Evolutionary conservation across 768 basidiomycete genomes (phyloP).

Genomic region (Porpolomopsis calyptriformis): DNA sequence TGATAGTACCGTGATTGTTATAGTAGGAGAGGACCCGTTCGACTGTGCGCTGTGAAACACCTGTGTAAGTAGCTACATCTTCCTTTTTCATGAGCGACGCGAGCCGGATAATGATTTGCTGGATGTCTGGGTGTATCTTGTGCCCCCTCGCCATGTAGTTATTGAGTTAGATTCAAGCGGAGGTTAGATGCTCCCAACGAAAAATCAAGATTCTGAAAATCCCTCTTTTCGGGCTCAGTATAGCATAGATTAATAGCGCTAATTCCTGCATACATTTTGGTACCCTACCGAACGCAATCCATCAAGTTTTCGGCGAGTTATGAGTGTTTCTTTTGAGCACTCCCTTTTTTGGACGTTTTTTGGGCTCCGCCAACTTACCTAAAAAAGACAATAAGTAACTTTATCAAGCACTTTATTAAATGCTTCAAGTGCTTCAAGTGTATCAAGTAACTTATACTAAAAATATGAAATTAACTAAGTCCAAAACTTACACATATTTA

Average conservation of each 20-base stretch:
- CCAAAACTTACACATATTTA: too few relatives aligned
- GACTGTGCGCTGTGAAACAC: background rate
- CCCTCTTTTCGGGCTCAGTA: background rate
- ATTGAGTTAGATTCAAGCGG: background rate
- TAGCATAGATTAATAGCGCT: background rate
- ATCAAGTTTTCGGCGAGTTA: background rate
- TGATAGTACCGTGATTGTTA: slow-evolving; percentile 1
- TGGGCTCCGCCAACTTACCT: background rate
- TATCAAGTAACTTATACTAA: too few relatives aligned
- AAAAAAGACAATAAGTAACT: background rate
- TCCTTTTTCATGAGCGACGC: background rate
- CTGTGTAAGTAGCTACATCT: background rate
- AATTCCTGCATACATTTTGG: background rate
- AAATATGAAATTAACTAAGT: too few relatives aligned
- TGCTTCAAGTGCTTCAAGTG: too few relatives aligned
- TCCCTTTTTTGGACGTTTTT: background rate
- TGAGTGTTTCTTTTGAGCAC: background rate
- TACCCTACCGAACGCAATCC: background rate
- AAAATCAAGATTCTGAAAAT: background rate
- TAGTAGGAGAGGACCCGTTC: background rate
- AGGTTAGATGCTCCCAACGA: background rate
- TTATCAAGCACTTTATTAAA: too few relatives aligned
- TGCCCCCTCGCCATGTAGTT: background rate
- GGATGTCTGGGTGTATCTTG: background rate
- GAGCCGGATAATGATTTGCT: background rate